Evolutionary conservation across 331 rosid genomes (phyloP), one percentile per base, ranked within the genome.

Genomic region (Spiraea crenata): DNA sequence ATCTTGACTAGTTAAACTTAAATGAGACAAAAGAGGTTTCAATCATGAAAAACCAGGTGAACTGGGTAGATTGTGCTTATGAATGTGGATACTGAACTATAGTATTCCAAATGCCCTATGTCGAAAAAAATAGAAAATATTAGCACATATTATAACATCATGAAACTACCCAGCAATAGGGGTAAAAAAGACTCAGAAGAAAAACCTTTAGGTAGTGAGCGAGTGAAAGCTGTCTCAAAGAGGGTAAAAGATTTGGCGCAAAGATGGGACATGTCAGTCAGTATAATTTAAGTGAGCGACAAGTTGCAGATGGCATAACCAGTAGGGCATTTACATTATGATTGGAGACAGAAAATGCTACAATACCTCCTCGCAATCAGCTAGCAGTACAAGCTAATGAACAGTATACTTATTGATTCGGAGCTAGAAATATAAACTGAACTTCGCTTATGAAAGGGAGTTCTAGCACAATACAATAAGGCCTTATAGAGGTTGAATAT

Each of bases 381-480:
- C 52, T 12, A 48, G 52, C 2, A 13, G 17, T 7, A 65, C 70
- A 25, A 44, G 54, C 62, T 12, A 25, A 12, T 55, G 62, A 57
- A 31, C 54, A 65, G 40, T 12, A 61, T 0, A 34, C 48, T 65
- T 47, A 65, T 65, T 65, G 61, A 67, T 67, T 48, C 61, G 34
- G 3, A 10, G 7, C 46, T 14, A 46, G 31, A 10, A 16, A 37
- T 3, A 20, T 57, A 6, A 20, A 31, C 44, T 42, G 4, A 57
- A 11, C n/a, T 3, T 57, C 31, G 7, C 57, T 52, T 14, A 7
- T 52, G 31, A 63, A 42, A n/a, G 38, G 19, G 47, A 63, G 68
- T 15, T 65, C 14, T 25, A 38, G 54, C 7, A 55, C 14, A 39
- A 39, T 39, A 17, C 2, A 56, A 9, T 40, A 44, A 54, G 10